These are phyloP conservation scores for Pseudocercospora eumusae DNA, from an alignment of 2,329 filamentous ascomycete genomes.

Conservation along the genomic window DNA sequence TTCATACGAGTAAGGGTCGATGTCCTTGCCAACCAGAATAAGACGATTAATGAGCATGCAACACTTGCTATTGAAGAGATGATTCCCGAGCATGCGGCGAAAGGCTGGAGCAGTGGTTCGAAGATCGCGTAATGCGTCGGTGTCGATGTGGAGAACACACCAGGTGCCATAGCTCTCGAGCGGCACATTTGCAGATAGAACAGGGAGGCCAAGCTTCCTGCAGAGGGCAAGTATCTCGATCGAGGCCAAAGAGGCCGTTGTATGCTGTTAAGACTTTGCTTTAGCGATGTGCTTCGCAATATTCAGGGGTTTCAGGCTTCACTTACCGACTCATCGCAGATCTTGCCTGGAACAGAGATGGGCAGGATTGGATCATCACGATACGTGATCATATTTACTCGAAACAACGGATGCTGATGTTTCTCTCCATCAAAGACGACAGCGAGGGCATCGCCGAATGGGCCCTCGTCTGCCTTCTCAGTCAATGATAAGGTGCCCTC, in stretches of 20 bases:
- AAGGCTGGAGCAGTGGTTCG: no score
- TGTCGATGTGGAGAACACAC: neutral
- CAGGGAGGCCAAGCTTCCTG: neutral
- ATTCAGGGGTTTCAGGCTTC: no score
- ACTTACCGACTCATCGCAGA: conserved; percentile 48
- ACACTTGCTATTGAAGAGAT: no score
- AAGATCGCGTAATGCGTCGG: no score
- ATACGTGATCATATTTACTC: conserved; percentile 52
- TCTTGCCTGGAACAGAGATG: conserved; percentile 46
- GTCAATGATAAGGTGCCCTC: conserved; percentile 50
- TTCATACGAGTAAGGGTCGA: conserved; percentile 2
- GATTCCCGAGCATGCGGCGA: no score
- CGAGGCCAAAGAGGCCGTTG: no score
- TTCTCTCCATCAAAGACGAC: conserved; percentile 46
- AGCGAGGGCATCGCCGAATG: conserved; percentile 8
- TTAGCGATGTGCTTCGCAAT: no score
- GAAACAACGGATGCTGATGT: conserved; percentile 46
- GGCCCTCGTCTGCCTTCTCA: conserved; percentile 6
- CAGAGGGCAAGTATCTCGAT: conserved; percentile 6
- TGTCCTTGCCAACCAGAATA: conserved; percentile 1
- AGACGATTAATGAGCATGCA: no score
- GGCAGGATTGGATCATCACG: conserved; percentile 53
- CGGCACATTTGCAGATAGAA: neutral
- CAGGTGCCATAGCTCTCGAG: conserved; percentile 9
- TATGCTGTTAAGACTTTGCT: no score